phyloP scores from a whole-genome alignment of 1,284 basidiomycete genomes.

The Polyporus tsugae region DNA sequence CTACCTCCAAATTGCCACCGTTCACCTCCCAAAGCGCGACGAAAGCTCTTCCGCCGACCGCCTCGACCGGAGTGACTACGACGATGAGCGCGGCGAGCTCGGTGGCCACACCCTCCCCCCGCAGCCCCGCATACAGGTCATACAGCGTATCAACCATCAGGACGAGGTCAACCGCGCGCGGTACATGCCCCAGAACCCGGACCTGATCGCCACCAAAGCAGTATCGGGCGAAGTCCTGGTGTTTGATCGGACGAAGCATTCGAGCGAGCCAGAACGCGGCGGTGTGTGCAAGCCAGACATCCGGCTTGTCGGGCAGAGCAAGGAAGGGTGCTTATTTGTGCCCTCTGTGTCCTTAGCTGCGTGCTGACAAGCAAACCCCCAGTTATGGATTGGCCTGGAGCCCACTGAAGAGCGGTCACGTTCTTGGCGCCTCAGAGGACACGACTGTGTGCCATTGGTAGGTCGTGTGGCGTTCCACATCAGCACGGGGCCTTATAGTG shows the following conservation, averaged over 20 bases:
- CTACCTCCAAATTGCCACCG: slow-evolving; percentile 95
- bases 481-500: background rate
- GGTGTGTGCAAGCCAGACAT: slow-evolving; percentile 94
- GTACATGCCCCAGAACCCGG: slow-evolving; percentile 99
- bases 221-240: slow-evolving; percentile 91
- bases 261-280: slow-evolving; percentile 88
- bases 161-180: slow-evolving; percentile 98
- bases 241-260: slow-evolving; percentile 98
- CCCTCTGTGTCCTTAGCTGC: background rate
- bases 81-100: slow-evolving; percentile 93
- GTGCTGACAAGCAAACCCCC: background rate
- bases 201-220: slow-evolving; percentile 95
- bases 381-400: slow-evolving; percentile 97
- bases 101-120: slow-evolving; percentile 86
- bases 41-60: slow-evolving; percentile 69
- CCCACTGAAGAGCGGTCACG: slow-evolving; percentile 82
- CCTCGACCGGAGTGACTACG: slow-evolving; percentile 84
- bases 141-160: slow-evolving; percentile 95
- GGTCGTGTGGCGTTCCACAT: slow-evolving; percentile 32
- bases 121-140: slow-evolving; percentile 85
- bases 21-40: slow-evolving; percentile 89
- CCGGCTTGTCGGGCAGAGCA: slow-evolving; percentile 86
- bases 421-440: slow-evolving; percentile 95
- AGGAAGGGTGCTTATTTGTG: slow-evolving; percentile 80
- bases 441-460: slow-evolving; percentile 96